Evolutionary conservation across 345 rosid species (phyloP).

Genomic region (Gossypium rotundifolium): DNA sequence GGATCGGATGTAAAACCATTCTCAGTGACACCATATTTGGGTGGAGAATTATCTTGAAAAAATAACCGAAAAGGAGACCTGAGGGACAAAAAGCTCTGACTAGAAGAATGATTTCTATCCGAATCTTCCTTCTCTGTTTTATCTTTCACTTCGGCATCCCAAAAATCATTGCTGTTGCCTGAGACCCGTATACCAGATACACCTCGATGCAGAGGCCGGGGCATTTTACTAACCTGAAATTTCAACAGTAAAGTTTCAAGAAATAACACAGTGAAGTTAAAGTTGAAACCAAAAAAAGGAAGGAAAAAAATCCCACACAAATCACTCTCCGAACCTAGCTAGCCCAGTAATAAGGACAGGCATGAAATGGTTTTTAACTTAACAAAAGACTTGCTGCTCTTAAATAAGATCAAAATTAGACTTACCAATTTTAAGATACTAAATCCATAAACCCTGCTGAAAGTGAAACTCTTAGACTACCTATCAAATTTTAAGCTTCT

Average conservation of each 20-base stretch:
- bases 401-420: slow-evolving; percentile 13
- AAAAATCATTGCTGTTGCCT: slow-evolving; percentile 47
- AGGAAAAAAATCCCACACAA: not conserved
- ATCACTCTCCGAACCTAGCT: not conserved
- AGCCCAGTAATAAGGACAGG: not conserved
- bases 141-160: slow-evolving; percentile 78
- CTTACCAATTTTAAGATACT: slow-evolving; percentile 9
- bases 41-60: slow-evolving; percentile 46
- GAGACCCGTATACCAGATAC: slow-evolving; percentile 55
- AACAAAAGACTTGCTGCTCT: not conserved
- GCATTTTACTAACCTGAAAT: slow-evolving; percentile 47
- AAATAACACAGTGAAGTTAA: not conserved
- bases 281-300: not conserved
- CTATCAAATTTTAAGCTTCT: not conserved
- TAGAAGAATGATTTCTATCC: slow-evolving; percentile 50
- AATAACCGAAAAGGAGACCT: slow-evolving; percentile 55
- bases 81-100: slow-evolving; percentile 32
- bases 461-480: not conserved
- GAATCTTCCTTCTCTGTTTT: slow-evolving; percentile 60
- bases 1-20: slow-evolving; percentile 60
- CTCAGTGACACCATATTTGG: slow-evolving; percentile 47
- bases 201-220: slow-evolving; percentile 80
- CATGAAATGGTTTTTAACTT: not conserved
- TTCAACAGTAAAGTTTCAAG: not conserved
- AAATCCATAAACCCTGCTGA: slow-evolving; percentile 34